phyloP scores from a whole-genome alignment of 2,329 filamentous ascomycete genomes.

The Xenosphaeropsis pyriputrescens region DNA sequence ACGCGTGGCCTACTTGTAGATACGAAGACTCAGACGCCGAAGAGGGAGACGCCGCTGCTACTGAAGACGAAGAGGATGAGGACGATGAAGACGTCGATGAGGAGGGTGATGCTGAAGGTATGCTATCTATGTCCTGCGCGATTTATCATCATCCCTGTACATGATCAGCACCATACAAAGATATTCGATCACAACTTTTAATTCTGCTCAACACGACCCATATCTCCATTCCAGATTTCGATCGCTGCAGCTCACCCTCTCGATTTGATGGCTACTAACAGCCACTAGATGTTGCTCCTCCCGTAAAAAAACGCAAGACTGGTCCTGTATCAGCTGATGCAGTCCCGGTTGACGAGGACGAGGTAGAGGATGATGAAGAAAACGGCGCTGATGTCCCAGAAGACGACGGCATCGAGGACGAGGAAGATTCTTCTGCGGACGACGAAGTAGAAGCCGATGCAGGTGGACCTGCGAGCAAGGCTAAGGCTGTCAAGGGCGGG shows the following conservation, averaged over 20 bases:
- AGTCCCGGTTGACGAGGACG: background rate
- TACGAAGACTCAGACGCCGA: slow-evolving; percentile 1
- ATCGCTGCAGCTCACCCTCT: background rate
- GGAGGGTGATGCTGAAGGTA: background rate
- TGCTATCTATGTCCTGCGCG: background rate
- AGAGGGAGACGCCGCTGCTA: background rate
- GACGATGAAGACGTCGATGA: background rate
- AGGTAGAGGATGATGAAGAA: background rate
- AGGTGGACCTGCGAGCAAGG: background rate
- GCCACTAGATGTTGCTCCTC: background rate
- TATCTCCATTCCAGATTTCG: background rate
- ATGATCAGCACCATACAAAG: background rate
- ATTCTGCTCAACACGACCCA: background rate
- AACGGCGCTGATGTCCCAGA: background rate
- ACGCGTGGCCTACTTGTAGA: background rate
- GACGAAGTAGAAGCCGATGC: background rate
- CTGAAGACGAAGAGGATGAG: background rate
- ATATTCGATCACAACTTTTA: background rate
- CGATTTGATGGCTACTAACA: too few relatives aligned
- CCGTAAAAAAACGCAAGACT: slow-evolving; percentile 1
- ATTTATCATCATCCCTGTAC: background rate
- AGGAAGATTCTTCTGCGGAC: background rate
- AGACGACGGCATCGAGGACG: background rate
- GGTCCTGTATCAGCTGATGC: background rate
- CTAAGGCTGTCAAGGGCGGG: background rate